Evolutionary conservation across 177 flowering plant genomes (phyloP).

Genomic region (Vitis hybrid): DNA sequence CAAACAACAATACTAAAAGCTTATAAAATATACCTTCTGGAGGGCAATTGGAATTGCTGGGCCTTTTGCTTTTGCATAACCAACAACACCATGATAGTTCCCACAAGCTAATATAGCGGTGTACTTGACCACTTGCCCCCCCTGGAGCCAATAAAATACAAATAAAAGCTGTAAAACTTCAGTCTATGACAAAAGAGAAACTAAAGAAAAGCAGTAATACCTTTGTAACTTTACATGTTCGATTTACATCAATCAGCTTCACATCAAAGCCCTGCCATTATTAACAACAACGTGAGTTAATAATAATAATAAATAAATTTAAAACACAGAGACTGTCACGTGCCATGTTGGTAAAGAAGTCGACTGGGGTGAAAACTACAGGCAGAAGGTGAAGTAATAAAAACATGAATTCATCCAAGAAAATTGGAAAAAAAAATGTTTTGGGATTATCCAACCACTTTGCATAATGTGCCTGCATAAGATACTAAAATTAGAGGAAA

Average conservation of each 20-base stretch:
- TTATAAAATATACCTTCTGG: constrained; percentile 62
- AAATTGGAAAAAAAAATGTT: neutral
- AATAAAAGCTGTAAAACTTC: neutral
- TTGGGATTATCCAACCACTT: neutral
- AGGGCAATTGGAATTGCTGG: constrained; percentile 77
- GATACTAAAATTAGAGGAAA: neutral
- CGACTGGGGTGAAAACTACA: neutral
- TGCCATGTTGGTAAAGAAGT: neutral
- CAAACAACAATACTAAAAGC: neutral
- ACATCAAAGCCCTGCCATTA: constrained; percentile 89
- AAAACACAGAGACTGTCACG: neutral
- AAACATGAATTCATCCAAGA: neutral
- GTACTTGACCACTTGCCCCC: constrained; percentile 75
- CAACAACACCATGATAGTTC: constrained; percentile 87
- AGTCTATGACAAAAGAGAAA: neutral
- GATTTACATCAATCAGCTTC: constrained; percentile 66
- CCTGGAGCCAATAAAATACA: constrained; percentile 41
- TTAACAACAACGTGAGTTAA: neutral
- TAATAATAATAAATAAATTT: neutral
- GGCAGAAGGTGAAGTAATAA: neutral
- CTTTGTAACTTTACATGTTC: constrained; percentile 94
- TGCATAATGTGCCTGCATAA: neutral
- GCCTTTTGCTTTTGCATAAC: constrained; percentile 92
- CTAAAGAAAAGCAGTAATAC: constrained; percentile 27
- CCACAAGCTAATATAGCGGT: constrained; percentile 87